Percentiles rank a stretch among this genome's conserved stretches.
These are phyloP conservation scores for Phytophthora palmivora DNA, from an alignment of 352 stramenopile species.

Conservation along the genomic window DNA sequence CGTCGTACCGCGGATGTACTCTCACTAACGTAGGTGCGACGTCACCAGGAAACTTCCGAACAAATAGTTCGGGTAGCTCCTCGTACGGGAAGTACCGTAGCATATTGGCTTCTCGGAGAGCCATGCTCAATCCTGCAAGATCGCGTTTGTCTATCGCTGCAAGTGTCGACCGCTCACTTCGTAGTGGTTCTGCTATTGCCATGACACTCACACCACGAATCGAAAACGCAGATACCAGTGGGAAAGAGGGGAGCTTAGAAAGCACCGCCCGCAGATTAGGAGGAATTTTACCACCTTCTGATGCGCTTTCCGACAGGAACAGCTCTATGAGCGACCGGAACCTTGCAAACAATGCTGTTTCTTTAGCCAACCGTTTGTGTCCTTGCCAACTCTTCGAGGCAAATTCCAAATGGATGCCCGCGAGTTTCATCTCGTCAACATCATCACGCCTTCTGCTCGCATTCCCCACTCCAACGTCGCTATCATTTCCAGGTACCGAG, in stretches of 20 bases:
- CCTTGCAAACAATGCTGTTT: slow-evolving; percentile 50
- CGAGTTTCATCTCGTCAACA: slow-evolving; percentile 64
- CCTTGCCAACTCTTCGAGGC: slow-evolving; percentile 73
- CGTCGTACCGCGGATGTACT: slow-evolving; percentile 61
- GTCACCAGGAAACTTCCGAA: slow-evolving; percentile 51
- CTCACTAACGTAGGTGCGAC: slow-evolving; percentile 51
- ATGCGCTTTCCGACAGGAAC: slow-evolving; percentile 43
- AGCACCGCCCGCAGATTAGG: slow-evolving; percentile 33
- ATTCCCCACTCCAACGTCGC: neutral
- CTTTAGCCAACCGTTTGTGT: slow-evolving; percentile 67
- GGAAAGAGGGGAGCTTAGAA: slow-evolving; percentile 56
- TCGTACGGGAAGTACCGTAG: slow-evolving; percentile 69
- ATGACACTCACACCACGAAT: slow-evolving; percentile 65
- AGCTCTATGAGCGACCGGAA: slow-evolving; percentile 69
- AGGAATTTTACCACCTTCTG: slow-evolving; percentile 31
- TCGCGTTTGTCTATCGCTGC: slow-evolving; percentile 60
- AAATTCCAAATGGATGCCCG: slow-evolving; percentile 69
- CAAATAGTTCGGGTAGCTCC: slow-evolving; percentile 64
- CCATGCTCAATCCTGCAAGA: slow-evolving; percentile 50
- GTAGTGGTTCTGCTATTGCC: slow-evolving; percentile 53
- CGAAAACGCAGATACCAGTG: slow-evolving; percentile 64
- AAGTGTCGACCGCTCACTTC: slow-evolving; percentile 46
- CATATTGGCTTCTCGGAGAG: slow-evolving; percentile 57
- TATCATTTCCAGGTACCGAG: slow-evolving; percentile 8
- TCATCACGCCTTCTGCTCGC: slow-evolving; percentile 30